Evolutionary conservation across 192 early-diverging fungal genomes (phyloP).

Genomic region (Coemansia reversa): DNA sequence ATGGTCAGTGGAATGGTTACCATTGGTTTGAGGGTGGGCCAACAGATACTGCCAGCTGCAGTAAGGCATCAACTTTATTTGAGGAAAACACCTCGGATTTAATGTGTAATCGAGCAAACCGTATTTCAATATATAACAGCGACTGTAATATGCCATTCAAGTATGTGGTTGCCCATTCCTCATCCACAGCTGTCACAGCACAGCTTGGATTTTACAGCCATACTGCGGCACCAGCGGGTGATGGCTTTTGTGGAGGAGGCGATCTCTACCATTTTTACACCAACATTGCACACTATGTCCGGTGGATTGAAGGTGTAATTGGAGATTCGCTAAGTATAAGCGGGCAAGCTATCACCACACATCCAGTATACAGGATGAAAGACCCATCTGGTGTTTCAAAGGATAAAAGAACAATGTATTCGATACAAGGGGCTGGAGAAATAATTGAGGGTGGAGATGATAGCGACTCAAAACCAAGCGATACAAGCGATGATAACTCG

Average conservation of each 20-base stretch:
- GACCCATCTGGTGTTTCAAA: background rate
- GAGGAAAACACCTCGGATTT: background rate
- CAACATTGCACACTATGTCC: background rate
- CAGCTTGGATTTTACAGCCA: background rate
- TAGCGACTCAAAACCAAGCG: background rate
- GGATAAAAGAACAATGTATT: background rate
- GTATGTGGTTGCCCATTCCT: background rate
- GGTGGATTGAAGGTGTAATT: background rate
- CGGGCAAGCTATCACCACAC: background rate
- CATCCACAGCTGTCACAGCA: background rate
- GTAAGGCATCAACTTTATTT: background rate
- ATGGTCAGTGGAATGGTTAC: background rate
- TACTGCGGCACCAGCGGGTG: background rate
- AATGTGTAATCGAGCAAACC: background rate
- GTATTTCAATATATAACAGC: background rate
- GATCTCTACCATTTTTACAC: background rate
- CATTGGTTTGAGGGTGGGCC: background rate
- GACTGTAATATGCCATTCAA: background rate
- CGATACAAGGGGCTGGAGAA: background rate
- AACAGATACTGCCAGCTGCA: background rate
- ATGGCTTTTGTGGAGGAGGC: background rate
- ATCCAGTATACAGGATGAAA: background rate
- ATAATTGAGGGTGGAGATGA: background rate
- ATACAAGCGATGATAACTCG: background rate
- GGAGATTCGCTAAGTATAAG: background rate